A percentile compares a stretch with the other conserved stretches of the same genome.
phyloP scores from a whole-genome alignment of 1,139 yeast species.

The Taiozyma sp. region DNA sequence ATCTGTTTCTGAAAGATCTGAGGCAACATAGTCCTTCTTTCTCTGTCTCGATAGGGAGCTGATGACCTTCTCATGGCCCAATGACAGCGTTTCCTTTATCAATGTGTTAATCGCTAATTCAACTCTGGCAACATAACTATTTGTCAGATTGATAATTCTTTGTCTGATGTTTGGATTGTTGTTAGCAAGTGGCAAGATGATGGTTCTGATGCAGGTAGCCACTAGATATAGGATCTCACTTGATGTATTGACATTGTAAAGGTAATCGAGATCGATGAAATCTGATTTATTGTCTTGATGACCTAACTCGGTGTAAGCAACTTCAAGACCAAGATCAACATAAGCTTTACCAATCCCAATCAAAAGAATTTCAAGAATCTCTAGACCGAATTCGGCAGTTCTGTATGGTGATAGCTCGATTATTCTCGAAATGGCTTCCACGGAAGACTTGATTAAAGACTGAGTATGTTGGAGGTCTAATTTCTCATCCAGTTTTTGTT shows the following conservation, averaged over 20 bases:
- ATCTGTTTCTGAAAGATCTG: conserved; percentile 49
- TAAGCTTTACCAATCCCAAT: conserved; percentile 71
- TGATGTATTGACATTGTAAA: conserved; percentile 48
- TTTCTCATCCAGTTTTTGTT: conserved; percentile 16
- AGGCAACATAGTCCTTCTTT: conserved; percentile 52
- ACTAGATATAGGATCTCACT: conserved; percentile 61
- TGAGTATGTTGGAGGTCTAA: conserved; percentile 50
- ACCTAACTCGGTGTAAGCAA: conserved; percentile 44
- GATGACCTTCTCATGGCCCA: conserved; percentile 43
- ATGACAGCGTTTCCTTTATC: conserved; percentile 50
- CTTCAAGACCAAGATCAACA: conserved; percentile 70
- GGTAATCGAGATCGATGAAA: conserved; percentile 37
- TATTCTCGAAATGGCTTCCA: conserved; percentile 76
- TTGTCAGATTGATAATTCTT: conserved; percentile 59
- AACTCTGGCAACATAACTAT: conserved; percentile 59
- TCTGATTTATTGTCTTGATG: conserved; percentile 31
- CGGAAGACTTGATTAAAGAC: conserved; percentile 59
- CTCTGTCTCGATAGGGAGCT: conserved; percentile 54
- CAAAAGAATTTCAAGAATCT: conserved; percentile 59
- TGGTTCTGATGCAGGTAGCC: conserved; percentile 66
- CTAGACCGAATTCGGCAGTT: conserved; percentile 59
- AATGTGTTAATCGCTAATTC: conserved; percentile 67
- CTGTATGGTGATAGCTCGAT: conserved; percentile 66
- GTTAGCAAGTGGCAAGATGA: conserved; percentile 66
- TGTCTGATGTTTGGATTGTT: conserved; percentile 57